Base-by-base conservation (phyloP, 805 yeast species). In the Ogataea minuta region DNA sequence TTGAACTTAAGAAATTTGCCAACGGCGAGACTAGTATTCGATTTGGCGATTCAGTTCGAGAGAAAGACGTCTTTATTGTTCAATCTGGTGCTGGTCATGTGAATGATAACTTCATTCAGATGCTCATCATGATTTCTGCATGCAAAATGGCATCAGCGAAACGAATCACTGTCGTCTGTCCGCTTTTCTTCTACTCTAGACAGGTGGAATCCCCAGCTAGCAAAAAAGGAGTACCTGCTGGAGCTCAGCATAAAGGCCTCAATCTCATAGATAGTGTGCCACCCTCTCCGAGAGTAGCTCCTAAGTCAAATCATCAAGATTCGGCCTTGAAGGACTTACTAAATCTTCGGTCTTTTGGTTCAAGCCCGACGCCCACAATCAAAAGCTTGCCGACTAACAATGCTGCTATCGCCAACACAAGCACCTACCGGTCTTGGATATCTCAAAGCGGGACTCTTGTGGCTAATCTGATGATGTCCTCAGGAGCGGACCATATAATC, bases 401-500 rank as follows among this genome's bases (percentile, higher is more conserved):
- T 8, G 48, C 59, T n/a, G 32, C 50, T 15, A 37, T 45, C 6
- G 40, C 53, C 20, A 78, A 74, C 44, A 67, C 84, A 11, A 93
- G 95, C 2, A 32, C 41, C 13, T 86, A 89, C 64, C 87, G 86
- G 57, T 82, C 88, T 50, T 93, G 99, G 98, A 83, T 90, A 24
- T 93, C 96, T 1, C 98, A 90, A 64, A 80, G 90, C 24, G 99
- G 99, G 9, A 89, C 95, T 2, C 69, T 93, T 45, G 77, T 93
- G 48, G 97, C 98, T 26, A 84, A 88, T 52, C 66, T 93, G 45
- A 67, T 93, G 48, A 84, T 88, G 3, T 77, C 91, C 2, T 93
- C 98, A 0, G 99, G 99, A 27, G 96, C 98, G 1, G 95, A 93
- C 63, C 93, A 95, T 56, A 81, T 90, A 41, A 89, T 93, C 48